Percentiles rank a stretch among this genome's conserved stretches.
These are phyloP conservation scores for Pythium biforme DNA, from an alignment of 352 stramenopile genomes.

Conservation along the genomic window DNA sequence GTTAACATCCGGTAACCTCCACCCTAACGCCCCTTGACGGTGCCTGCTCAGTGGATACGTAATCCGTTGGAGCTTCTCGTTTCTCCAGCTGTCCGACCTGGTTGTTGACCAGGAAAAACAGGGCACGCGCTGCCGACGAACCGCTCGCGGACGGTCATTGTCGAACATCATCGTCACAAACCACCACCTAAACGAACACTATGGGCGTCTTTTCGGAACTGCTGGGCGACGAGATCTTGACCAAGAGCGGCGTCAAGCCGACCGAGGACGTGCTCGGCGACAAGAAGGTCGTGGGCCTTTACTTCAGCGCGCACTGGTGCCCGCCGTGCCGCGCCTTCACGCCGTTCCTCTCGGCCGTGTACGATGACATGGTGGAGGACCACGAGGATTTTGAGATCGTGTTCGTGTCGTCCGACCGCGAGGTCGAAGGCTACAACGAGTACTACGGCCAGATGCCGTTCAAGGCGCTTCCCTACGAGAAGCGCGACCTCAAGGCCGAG, in stretches of 20 bases:
- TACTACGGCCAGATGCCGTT: slow-evolving; percentile 94
- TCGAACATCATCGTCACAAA: not conserved
- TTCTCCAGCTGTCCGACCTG: not conserved
- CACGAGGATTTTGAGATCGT: slow-evolving; percentile 90
- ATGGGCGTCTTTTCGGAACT: slow-evolving; percentile 54
- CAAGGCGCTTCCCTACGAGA: slow-evolving; percentile 91
- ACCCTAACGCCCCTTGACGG: not conserved
- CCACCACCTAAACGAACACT: slow-evolving; percentile 23
- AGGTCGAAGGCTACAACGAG: slow-evolving; percentile 71
- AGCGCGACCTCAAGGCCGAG: slow-evolving; percentile 60
- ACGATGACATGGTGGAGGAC: slow-evolving; percentile 87
- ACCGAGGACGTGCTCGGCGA: slow-evolving; percentile 61
- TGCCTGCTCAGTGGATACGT: too few relatives aligned
- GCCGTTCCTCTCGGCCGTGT: slow-evolving; percentile 89
- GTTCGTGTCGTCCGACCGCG: slow-evolving; percentile 87
- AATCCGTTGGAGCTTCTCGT: not conserved
- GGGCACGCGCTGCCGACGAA: not conserved
- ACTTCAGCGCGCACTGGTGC: slow-evolving; percentile 97
- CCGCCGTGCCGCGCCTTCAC: slow-evolving; percentile 93
- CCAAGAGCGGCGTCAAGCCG: slow-evolving; percentile 74
- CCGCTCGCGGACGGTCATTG: too few relatives aligned
- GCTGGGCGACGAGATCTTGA: slow-evolving; percentile 63
- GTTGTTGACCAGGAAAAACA: not conserved
- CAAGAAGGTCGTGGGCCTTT: slow-evolving; percentile 91
- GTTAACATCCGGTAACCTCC: slow-evolving; percentile 15